Evolutionary conservation across 345 rosid species (phyloP).

Genomic region (Gossypium bickii): DNA sequence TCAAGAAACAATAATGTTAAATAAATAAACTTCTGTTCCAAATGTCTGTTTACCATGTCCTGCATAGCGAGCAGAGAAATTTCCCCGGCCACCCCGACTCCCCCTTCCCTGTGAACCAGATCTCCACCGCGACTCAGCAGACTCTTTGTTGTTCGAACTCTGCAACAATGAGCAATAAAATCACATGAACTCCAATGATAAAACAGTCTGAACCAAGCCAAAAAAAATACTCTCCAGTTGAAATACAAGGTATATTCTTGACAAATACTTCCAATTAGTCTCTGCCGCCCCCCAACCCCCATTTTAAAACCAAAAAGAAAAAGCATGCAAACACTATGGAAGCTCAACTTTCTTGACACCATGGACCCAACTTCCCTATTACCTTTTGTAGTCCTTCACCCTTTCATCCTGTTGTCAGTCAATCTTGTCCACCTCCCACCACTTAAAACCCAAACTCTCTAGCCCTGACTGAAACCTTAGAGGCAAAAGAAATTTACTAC

Average conservation of each 20-base stretch:
- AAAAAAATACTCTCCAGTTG: neutral
- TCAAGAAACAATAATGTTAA: neutral
- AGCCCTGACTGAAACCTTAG: neutral
- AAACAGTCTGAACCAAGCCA: slow-evolving; percentile 8
- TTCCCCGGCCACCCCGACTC: slow-evolving; percentile 50
- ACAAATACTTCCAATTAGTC: neutral
- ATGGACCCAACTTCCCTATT: neutral
- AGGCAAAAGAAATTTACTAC: neutral
- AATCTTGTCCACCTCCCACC: too few relatives aligned
- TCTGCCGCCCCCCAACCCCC: neutral
- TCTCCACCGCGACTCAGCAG: slow-evolving; percentile 67
- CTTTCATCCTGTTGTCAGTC: too few relatives aligned
- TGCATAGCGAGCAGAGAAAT: slow-evolving; percentile 43
- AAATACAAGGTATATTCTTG: neutral
- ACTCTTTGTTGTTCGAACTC: slow-evolving; percentile 57
- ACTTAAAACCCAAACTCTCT: neutral
- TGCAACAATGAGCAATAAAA: slow-evolving; percentile 28
- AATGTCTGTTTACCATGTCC: slow-evolving; percentile 48
- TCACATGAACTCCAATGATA: slow-evolving; percentile 9
- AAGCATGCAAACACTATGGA: neutral
- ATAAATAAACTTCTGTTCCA: neutral
- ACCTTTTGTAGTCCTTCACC: too few relatives aligned
- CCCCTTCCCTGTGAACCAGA: slow-evolving; percentile 63
- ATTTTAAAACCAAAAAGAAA: neutral
- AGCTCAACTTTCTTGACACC: neutral